A percentile compares a stretch with the other conserved stretches of the same genome.
phyloP scores from a whole-genome alignment of 1,284 basidiomycete genomes.

The Apiotrichum gracile region DNA sequence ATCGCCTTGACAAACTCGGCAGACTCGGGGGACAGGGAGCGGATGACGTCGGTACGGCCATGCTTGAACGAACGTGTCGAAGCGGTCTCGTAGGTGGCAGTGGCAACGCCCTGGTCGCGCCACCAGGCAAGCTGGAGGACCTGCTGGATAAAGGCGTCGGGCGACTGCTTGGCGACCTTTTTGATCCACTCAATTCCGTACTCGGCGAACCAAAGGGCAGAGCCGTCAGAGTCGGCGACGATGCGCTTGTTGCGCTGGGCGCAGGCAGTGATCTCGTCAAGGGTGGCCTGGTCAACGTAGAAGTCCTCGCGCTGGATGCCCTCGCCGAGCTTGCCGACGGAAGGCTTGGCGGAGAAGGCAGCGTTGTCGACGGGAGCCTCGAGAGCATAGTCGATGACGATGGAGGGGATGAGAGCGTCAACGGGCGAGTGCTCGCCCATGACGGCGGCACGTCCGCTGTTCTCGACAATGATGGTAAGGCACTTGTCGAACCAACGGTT shows the following conservation, averaged over 20 bases:
- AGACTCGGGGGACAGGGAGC: slow-evolving; percentile 70
- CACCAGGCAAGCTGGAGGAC: slow-evolving; percentile 90
- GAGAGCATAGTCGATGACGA: slow-evolving; percentile 79
- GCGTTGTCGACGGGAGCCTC: slow-evolving; percentile 57
- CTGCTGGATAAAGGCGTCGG: slow-evolving; percentile 91
- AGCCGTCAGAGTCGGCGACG: slow-evolving; percentile 74
- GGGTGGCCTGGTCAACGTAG: slow-evolving; percentile 61
- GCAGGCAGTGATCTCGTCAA: slow-evolving; percentile 58
- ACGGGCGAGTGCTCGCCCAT: slow-evolving; percentile 90
- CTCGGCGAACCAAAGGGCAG: slow-evolving; percentile 75
- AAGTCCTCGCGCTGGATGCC: slow-evolving; percentile 70
- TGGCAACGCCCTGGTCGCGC: slow-evolving; percentile 67
- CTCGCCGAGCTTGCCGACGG: slow-evolving; percentile 8
- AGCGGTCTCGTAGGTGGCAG: slow-evolving; percentile 92
- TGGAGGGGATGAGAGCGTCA: slow-evolving; percentile 86
- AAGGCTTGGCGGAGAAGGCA: slow-evolving; percentile 34
- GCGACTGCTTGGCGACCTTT: slow-evolving; percentile 65
- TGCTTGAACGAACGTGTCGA: slow-evolving; percentile 84
- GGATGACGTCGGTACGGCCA: slow-evolving; percentile 88
- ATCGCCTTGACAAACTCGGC: slow-evolving; percentile 74
- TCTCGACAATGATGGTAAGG: slow-evolving; percentile 75
- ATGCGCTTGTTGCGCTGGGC: slow-evolving; percentile 57
- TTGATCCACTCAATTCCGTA: slow-evolving; percentile 93
- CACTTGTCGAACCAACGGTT: slow-evolving; percentile 96
- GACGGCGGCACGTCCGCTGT: slow-evolving; percentile 75